Percentiles rank a stretch among this genome's conserved stretches.
phyloP scores from a whole-genome alignment of 164 flowering plant genomes.

The Nymphaea thermarum region DNA sequence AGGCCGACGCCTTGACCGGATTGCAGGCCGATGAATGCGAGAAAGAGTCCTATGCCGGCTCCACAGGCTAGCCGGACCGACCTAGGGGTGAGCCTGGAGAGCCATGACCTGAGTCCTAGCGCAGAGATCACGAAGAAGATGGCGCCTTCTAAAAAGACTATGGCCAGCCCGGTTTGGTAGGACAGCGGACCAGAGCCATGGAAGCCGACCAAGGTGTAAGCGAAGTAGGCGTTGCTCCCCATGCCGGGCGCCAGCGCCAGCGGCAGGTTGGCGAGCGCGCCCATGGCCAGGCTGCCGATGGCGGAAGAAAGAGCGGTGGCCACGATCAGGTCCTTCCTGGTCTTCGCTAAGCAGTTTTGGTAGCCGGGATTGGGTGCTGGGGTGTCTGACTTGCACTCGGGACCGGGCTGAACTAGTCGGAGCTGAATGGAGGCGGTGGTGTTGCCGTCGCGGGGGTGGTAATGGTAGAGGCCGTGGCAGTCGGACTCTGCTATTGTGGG shows the following conservation, averaged over 20 bases:
- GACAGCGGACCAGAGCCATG: constrained; percentile 66
- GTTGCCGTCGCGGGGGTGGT: neutral
- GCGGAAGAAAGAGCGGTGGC: constrained; percentile 55
- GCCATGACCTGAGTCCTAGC: constrained; percentile 52
- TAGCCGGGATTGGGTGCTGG: constrained; percentile 42
- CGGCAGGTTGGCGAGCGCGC: constrained; percentile 61
- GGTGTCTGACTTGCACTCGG: constrained; percentile 24
- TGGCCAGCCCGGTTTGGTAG: constrained; percentile 54
- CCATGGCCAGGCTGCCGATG: constrained; percentile 73
- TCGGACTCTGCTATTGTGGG: neutral
- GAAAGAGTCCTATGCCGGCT: constrained; percentile 77
- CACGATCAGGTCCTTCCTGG: constrained; percentile 62
- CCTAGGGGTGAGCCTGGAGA: constrained; percentile 56
- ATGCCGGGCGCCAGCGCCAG: constrained; percentile 74
- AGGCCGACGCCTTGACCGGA: constrained; percentile 61
- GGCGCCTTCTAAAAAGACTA: constrained; percentile 49
- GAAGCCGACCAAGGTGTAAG: constrained; percentile 72
- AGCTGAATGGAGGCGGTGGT: neutral
- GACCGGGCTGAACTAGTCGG: constrained; percentile 9
- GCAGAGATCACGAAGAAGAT: constrained; percentile 44
- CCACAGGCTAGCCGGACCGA: constrained; percentile 56
- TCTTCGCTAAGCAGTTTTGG: constrained; percentile 36
- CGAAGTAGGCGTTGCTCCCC: constrained; percentile 81
- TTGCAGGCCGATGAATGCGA: constrained; percentile 79
- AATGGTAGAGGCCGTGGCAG: neutral